phyloP scores from a whole-genome alignment of 2,329 filamentous ascomycete genomes.

The Penicillium sp. region DNA sequence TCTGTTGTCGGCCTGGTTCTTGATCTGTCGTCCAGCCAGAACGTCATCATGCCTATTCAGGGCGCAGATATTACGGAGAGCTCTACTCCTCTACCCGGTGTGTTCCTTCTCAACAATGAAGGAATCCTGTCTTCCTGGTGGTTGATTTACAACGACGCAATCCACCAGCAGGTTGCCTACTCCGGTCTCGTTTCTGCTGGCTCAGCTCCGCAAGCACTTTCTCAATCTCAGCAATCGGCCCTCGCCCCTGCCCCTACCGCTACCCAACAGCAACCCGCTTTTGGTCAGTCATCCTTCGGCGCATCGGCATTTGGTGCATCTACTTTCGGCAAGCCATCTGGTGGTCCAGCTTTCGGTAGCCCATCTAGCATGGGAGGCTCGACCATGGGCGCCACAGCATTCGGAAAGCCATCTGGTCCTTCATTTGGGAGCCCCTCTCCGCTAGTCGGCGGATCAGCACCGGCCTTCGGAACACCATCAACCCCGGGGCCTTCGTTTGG shows the following conservation, averaged over 20 bases:
- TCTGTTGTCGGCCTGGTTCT: slow-evolving; percentile 72
- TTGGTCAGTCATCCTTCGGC: slow-evolving; percentile 28
- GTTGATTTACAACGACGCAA: slow-evolving; percentile 83
- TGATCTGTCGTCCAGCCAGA: slow-evolving; percentile 78
- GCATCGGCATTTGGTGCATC: slow-evolving; percentile 30
- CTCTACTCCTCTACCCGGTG: slow-evolving; percentile 71
- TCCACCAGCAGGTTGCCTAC: slow-evolving; percentile 69
- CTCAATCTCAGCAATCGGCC: slow-evolving; percentile 10
- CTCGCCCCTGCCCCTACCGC: slow-evolving; percentile 5
- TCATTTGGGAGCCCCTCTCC: slow-evolving; percentile 29
- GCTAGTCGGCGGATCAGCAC: slow-evolving; percentile 22
- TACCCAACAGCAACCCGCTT: slow-evolving; percentile 20
- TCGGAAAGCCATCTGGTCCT: slow-evolving; percentile 27
- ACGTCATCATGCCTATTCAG: slow-evolving; percentile 70
- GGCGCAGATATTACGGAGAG: slow-evolving; percentile 76
- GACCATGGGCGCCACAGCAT: slow-evolving; percentile 24
- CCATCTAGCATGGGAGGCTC: slow-evolving; percentile 19
- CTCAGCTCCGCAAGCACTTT: slow-evolving; percentile 16
- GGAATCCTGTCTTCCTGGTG: slow-evolving; percentile 84
- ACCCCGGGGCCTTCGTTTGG: slow-evolving; percentile 35
- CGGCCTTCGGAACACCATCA: slow-evolving; percentile 30
- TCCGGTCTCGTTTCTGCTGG: slow-evolving; percentile 55
- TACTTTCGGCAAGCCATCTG: slow-evolving; percentile 35
- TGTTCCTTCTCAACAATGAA: slow-evolving; percentile 84
- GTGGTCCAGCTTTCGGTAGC: slow-evolving; percentile 22